Percentiles rank a stretch among this genome's conserved stretches.
Conservation (phyloP, 768 basidiomycete species). For the Tricholomella constricta region DNA sequence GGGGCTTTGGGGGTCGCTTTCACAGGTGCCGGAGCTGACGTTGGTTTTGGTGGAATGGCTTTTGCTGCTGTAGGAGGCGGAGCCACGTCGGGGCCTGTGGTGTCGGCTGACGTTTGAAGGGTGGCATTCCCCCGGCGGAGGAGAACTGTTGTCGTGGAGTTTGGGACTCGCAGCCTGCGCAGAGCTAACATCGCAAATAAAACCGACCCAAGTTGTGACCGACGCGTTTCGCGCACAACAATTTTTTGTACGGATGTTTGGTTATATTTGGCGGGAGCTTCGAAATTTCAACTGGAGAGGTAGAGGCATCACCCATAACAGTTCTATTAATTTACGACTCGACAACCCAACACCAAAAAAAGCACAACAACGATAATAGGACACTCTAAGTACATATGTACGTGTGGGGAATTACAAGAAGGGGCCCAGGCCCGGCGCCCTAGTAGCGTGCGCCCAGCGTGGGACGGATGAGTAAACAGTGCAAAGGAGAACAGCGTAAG, state of each 20-base stretch:
- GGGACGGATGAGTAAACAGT: not conserved
- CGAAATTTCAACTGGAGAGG: not conserved
- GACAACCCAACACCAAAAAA: constrained; percentile 2
- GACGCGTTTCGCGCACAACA: constrained; percentile 5
- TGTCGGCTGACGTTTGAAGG: constrained; percentile 10
- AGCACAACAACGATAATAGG: constrained; percentile 4
- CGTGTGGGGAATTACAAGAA: constrained; percentile 8
- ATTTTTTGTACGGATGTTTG: constrained; percentile 20
- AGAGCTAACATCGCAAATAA: constrained; percentile 28
- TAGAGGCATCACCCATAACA: too few species aligned
- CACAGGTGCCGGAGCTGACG: not conserved
- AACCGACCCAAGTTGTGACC: constrained; percentile 1
- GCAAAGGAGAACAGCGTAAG: not conserved
- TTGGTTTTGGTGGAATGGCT: constrained; percentile 11
- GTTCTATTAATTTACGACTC: not conserved
- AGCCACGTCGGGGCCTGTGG: constrained; percentile 1
- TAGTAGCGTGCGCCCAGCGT: not conserved
- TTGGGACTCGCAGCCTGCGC: constrained; percentile 25
- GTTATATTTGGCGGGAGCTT: constrained; percentile 10
- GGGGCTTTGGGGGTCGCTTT: constrained; percentile 5
- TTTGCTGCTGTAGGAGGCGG: constrained; percentile 10
- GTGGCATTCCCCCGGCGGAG: constrained; percentile 26
- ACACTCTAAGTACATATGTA: constrained; percentile 16
- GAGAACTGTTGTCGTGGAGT: constrained; percentile 16
- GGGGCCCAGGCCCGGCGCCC: constrained; percentile 3